Conservation (phyloP, 2,329 filamentous ascomycete genomes). For the Decorospora gaudefroyi region DNA sequence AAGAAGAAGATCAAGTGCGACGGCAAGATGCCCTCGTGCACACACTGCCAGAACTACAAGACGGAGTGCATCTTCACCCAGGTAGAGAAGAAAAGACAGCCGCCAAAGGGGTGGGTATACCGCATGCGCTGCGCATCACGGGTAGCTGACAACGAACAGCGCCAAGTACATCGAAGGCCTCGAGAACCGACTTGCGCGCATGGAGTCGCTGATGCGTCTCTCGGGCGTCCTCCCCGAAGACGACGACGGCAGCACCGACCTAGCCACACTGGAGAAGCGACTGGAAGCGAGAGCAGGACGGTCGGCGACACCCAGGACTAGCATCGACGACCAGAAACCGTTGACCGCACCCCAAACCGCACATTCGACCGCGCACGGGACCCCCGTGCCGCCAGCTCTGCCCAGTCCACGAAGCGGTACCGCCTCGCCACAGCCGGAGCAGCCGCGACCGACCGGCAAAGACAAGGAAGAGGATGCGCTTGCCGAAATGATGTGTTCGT, state of each 20-base stretch:
- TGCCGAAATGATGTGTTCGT: conserved; percentile 98
- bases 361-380: conserved; percentile 28
- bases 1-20: conserved; percentile 98
- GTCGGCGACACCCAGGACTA: conserved; percentile 27
- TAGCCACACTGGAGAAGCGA: conserved; percentile 84
- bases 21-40: conserved; percentile 91
- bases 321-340: conserved; percentile 40
- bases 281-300: conserved; percentile 56
- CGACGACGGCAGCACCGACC: conserved; percentile 81
- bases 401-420: conserved; percentile 57
- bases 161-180: conserved; percentile 98
- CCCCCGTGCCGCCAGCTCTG: conserved; percentile 53
- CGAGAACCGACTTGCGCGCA: conserved; percentile 90
- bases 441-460: conserved; percentile 49
- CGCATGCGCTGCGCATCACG: background rate
- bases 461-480: conserved; percentile 75
- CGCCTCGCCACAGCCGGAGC: conserved; percentile 55
- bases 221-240: conserved; percentile 86
- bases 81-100: conserved; percentile 97
- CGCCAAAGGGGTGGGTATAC: conserved; percentile 78
- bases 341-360: conserved; percentile 48
- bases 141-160: conserved; percentile 51
- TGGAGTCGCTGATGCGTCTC: conserved; percentile 87
- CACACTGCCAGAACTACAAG: conserved; percentile 97
- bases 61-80: conserved; percentile 97